phyloP scores from a whole-genome alignment of 352 stramenopile genomes.

The Phytophthora litchii region DNA sequence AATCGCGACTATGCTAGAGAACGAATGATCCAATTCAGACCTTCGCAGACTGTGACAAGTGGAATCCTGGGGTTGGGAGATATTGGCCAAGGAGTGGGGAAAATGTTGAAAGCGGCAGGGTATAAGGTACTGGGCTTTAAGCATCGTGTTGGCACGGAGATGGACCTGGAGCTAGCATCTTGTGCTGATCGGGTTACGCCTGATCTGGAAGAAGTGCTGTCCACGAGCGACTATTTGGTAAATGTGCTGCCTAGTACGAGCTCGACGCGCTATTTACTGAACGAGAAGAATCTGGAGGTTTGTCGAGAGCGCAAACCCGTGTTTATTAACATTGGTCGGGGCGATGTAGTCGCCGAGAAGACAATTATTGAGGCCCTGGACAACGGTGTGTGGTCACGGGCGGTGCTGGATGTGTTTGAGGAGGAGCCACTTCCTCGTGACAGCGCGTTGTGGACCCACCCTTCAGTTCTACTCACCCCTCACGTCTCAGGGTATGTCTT shows the following conservation, averaged over 20 bases:
- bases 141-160: constrained; percentile 31
- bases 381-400: constrained; percentile 50
- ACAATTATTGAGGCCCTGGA: constrained; percentile 70
- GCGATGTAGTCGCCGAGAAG: constrained; percentile 75
- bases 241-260: constrained; percentile 88
- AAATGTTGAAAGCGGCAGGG: constrained; percentile 46
- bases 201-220: constrained; percentile 57
- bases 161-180: constrained; percentile 11
- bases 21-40: constrained; percentile 50
- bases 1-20: constrained; percentile 43
- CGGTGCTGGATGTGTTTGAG: constrained; percentile 67
- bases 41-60: constrained; percentile 53
- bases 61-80: constrained; percentile 66
- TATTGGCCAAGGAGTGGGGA: constrained; percentile 65
- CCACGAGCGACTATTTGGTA: constrained; percentile 78
- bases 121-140: constrained; percentile 82
- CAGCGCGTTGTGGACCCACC: constrained; percentile 69
- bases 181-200: constrained; percentile 50
- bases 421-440: constrained; percentile 45
- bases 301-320: constrained; percentile 67
- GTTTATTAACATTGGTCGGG: constrained; percentile 91
- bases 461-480: constrained; percentile 71
- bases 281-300: constrained; percentile 46
- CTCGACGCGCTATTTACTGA: constrained; percentile 72
- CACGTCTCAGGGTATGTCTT: constrained; percentile 82